These are phyloP conservation scores for Drosera capensis DNA, from an alignment of 148 eudicot genomes.

Conservation along the genomic window DNA sequence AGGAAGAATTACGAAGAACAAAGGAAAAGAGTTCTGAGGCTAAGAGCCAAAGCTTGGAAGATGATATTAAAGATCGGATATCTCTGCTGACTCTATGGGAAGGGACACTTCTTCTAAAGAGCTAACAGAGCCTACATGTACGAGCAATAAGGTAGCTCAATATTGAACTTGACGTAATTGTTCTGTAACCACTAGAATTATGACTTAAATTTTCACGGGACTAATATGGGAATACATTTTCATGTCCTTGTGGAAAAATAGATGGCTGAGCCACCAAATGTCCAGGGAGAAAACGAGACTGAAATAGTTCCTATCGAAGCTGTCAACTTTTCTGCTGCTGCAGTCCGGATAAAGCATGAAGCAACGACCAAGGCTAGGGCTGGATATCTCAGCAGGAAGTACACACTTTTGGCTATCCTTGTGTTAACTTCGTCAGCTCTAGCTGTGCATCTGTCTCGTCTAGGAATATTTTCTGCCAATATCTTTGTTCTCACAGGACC, in stretches of 20 bases:
- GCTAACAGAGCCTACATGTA: conserved; percentile 14
- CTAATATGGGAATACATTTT: too few relatives aligned
- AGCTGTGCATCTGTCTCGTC: conserved; percentile 16
- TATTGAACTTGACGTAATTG: too few relatives aligned
- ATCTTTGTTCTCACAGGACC: too few relatives aligned
- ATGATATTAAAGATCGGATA: conserved; percentile 12
- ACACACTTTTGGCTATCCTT: conserved; percentile 20
- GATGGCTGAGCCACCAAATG: conserved; percentile 20
- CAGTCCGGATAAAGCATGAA: conserved; percentile 7
- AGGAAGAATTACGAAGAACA: conserved; percentile 32
- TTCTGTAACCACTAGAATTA: too few relatives aligned
- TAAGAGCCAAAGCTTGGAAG: conserved; percentile 8
- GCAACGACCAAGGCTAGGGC: conserved; percentile 1
- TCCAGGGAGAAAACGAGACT: conserved; percentile 6
- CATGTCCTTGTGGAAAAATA: too few relatives aligned
- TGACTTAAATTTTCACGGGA: too few relatives aligned
- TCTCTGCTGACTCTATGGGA: conserved; percentile 4
- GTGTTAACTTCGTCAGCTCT: conserved; percentile 22
- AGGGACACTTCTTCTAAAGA: conserved; percentile 12
- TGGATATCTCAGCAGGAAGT: conserved; percentile 8
- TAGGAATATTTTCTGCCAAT: conserved; percentile 5
- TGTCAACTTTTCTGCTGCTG: conserved; percentile 2
- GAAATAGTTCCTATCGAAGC: conserved; percentile 17
- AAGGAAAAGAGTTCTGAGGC: conserved; percentile 12
- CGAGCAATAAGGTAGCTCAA: conserved; percentile 29